Conservation (phyloP, 257 asterid genomes). For the Parsonsia alboflavescens region DNA sequence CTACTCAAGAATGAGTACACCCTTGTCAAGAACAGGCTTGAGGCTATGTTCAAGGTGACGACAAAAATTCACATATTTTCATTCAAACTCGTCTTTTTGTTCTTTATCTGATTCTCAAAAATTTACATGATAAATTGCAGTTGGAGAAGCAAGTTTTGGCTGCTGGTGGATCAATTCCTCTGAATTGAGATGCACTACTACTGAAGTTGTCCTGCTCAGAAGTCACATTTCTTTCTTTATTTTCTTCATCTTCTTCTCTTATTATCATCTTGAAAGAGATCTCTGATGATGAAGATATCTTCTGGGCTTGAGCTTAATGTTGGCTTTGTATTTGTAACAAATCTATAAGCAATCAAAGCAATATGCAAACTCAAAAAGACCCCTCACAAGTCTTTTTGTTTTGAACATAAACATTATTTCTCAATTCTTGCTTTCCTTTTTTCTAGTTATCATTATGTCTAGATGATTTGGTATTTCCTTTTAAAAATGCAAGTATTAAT, state of each 20-base stretch:
- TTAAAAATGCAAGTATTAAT: too few species aligned
- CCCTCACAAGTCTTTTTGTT: not conserved
- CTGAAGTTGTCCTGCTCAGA: not conserved
- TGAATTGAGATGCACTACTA: constrained; percentile 10
- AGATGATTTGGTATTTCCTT: not conserved
- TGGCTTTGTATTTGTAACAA: not conserved
- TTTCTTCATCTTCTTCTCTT: not conserved
- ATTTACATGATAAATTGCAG: constrained; percentile 8
- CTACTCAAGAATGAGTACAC: constrained; percentile 53
- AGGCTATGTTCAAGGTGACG: constrained; percentile 64
- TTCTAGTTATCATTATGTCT: not conserved
- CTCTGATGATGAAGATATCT: constrained; percentile 11
- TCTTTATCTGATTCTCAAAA: not conserved
- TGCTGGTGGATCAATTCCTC: constrained; percentile 37
- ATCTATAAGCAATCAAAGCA: constrained; percentile 8
- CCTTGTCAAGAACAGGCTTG: constrained; percentile 69
- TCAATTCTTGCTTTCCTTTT: not conserved
- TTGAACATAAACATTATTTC: not conserved
- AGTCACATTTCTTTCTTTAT: not conserved
- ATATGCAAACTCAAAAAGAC: not conserved
- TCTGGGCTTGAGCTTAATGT: constrained; percentile 9
- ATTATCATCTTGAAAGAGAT: constrained; percentile 7
- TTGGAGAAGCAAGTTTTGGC: constrained; percentile 35
- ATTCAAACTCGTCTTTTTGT: not conserved
- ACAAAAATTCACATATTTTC: not conserved